phyloP scores from a whole-genome alignment of 768 basidiomycete genomes.

The Saitozyma sp. region DNA sequence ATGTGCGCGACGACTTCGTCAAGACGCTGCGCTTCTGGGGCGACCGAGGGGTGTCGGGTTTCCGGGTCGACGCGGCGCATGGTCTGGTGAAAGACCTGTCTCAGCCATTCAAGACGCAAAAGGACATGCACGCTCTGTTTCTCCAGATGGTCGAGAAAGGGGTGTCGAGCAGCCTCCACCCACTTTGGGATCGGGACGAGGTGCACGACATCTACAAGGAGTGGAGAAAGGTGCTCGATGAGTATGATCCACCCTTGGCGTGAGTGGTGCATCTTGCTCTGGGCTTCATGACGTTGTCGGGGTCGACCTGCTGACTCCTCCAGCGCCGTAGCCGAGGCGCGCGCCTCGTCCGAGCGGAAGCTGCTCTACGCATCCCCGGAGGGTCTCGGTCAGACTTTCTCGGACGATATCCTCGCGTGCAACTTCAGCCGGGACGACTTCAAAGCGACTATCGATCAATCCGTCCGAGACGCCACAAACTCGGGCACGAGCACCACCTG shows the following conservation, averaged over 20 bases:
- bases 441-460: conserved; percentile 19
- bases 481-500: conserved; percentile 28
- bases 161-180: conserved; percentile 14
- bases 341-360: conserved; percentile 38
- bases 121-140: conserved; percentile 14
- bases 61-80: conserved; percentile 42
- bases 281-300: neutral
- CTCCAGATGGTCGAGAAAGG: conserved; percentile 19
- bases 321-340: conserved; percentile 41
- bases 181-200: conserved; percentile 34
- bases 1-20: conserved; percentile 36
- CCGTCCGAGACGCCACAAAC: conserved; percentile 8
- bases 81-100: conserved; percentile 32
- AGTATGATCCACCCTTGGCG: conserved; percentile 42
- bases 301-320: neutral
- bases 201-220: conserved; percentile 35
- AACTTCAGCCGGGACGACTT: conserved; percentile 27
- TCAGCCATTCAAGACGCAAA: conserved; percentile 16
- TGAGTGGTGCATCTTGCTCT: conserved; percentile 18
- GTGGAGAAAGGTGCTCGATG: conserved; percentile 42
- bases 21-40: conserved; percentile 42
- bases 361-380: conserved; percentile 30
- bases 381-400: conserved; percentile 42
- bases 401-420: conserved; percentile 39
- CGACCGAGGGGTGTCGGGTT: conserved; percentile 40